Conservation (phyloP, 2,329 filamentous ascomycete species). For the Geosmithia putterillii region DNA sequence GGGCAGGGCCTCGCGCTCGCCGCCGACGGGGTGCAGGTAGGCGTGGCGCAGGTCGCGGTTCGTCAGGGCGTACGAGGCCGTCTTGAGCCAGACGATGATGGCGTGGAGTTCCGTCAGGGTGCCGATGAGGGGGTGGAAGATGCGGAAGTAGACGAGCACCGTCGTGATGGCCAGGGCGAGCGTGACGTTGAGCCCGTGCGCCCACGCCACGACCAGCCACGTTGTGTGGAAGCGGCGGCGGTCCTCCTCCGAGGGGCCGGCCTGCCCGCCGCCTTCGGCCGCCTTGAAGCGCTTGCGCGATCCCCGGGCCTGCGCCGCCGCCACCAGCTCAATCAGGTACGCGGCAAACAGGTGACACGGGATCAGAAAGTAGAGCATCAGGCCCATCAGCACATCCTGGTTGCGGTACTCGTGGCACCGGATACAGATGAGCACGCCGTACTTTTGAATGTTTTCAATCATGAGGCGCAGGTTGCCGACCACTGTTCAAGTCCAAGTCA, state of each 20-base stretch:
- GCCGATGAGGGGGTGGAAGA: constrained; percentile 88
- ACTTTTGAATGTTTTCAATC: constrained; percentile 97
- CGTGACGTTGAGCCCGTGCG: constrained; percentile 75
- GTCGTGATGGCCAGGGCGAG: constrained; percentile 72
- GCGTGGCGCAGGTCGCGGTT: constrained; percentile 92
- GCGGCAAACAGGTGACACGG: constrained; percentile 85
- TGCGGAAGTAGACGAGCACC: constrained; percentile 76
- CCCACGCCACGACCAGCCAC: constrained; percentile 70
- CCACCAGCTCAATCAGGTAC: constrained; percentile 77
- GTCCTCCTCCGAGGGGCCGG: constrained; percentile 40
- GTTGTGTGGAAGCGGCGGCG: constrained; percentile 56
- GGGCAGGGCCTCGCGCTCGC: constrained; percentile 59
- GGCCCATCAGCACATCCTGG: constrained; percentile 64
- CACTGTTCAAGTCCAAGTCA: constrained; percentile 36
- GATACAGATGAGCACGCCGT: constrained; percentile 88
- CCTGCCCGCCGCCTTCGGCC: constrained; percentile 40
- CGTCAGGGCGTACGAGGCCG: constrained; percentile 88
- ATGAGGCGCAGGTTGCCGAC: constrained; percentile 88
- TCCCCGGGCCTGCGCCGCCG: constrained; percentile 64
- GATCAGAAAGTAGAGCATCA: constrained; percentile 72
- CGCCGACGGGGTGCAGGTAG: constrained; percentile 66
- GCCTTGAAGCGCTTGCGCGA: constrained; percentile 42
- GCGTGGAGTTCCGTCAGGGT: constrained; percentile 85
- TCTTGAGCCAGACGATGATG: constrained; percentile 93
- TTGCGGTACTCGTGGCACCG: constrained; percentile 77